phyloP scores from a whole-genome alignment of 2,329 filamentous ascomycete genomes.

The Pseudogymnoascus verrucosus region DNA sequence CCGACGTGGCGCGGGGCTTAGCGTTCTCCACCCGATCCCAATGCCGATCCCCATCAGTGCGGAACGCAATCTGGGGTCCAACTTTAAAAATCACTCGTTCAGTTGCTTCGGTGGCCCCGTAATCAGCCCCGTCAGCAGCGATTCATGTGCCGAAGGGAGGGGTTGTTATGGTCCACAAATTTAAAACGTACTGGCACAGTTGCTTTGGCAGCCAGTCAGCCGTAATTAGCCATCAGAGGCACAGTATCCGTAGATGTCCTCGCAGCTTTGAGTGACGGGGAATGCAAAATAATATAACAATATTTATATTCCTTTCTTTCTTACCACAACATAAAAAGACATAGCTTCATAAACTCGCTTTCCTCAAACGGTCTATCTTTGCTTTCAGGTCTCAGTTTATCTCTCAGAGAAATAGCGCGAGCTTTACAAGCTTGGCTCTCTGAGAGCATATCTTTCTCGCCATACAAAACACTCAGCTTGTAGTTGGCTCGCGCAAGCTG shows the following conservation, averaged over 20 bases:
- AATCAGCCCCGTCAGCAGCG: not conserved
- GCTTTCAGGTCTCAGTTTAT: slow-evolving; percentile 1
- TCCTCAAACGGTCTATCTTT: not conserved
- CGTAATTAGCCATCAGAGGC: not conserved
- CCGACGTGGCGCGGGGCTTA: not conserved
- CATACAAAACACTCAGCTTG: slow-evolving; percentile 5
- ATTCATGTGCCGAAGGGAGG: not conserved
- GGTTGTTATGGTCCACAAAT: not conserved
- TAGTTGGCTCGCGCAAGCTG: slow-evolving; percentile 10
- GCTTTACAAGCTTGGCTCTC: slow-evolving; percentile 3
- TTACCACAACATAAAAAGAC: slow-evolving; percentile 12
- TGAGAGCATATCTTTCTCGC: not conserved
- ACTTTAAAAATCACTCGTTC: not conserved
- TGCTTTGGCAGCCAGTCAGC: not conserved
- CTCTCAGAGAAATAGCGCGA: not conserved
- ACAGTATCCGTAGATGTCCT: not conserved
- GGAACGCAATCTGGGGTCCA: not conserved
- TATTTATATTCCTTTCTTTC: not conserved
- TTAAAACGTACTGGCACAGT: not conserved
- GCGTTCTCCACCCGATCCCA: not conserved
- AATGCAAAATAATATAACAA: not conserved
- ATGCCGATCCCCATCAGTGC: not conserved
- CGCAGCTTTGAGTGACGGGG: not conserved
- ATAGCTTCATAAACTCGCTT: slow-evolving; percentile 9
- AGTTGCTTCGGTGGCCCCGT: not conserved